These are phyloP conservation scores for Hyaloperonospora arabidopsidis DNA, from an alignment of 352 stramenopile genomes.

Conservation along the genomic window DNA sequence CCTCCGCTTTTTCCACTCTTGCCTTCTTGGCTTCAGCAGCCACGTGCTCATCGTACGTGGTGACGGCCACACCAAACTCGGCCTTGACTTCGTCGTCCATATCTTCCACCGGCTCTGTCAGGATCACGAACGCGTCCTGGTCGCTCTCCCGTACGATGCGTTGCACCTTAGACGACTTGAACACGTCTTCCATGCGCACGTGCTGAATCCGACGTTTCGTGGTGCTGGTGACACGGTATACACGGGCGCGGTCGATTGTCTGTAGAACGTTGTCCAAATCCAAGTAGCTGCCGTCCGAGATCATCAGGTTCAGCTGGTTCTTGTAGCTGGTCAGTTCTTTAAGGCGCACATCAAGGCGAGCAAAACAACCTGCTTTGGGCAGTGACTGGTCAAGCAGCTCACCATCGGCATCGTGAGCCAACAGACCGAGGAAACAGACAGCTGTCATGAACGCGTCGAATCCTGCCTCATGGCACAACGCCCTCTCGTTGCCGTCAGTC, in stretches of 20 bases:
- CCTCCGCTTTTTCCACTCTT: conserved; percentile 22
- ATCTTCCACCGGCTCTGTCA: conserved; percentile 23
- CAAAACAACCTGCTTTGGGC: conserved; percentile 23
- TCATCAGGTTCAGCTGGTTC: conserved; percentile 79
- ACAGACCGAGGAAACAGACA: conserved; percentile 64
- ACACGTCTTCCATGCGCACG: conserved; percentile 60
- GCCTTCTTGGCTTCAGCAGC: conserved; percentile 23
- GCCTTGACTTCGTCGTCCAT: conserved; percentile 32
- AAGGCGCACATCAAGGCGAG: conserved; percentile 33
- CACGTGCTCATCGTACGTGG: conserved; percentile 48
- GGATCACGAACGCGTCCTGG: conserved; percentile 52
- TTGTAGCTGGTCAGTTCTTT: conserved; percentile 44
- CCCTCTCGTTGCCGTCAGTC: conserved; percentile 37
- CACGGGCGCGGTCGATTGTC: conserved; percentile 53
- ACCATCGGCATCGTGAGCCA: conserved; percentile 50
- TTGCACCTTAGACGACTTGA: conserved; percentile 51
- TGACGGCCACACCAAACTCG: conserved; percentile 37
- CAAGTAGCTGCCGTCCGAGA: conserved; percentile 56
- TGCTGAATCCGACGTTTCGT: conserved; percentile 57
- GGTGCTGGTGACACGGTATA: conserved; percentile 56
- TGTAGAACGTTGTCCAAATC: conserved; percentile 47
- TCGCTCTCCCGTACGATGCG: conserved; percentile 56
- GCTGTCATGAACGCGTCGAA: conserved; percentile 84
- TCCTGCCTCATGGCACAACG: conserved; percentile 74
- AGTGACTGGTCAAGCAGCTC: conserved; percentile 29